Percentiles rank a stretch among this genome's conserved stretches.
These are phyloP conservation scores for Amanita rimosa DNA, from an alignment of 768 basidiomycete genomes.

Conservation along the genomic window DNA sequence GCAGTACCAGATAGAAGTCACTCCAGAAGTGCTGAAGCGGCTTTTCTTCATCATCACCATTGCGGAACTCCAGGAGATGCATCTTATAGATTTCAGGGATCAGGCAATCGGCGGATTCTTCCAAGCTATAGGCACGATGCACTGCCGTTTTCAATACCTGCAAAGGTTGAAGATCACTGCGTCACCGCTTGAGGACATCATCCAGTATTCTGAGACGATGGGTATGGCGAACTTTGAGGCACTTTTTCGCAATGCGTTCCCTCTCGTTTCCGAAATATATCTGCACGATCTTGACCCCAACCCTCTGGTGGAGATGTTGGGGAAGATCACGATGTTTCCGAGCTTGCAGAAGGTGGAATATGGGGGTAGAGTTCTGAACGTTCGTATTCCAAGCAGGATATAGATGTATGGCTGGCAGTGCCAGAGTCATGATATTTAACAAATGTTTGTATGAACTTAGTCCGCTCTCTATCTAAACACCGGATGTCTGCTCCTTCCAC, in stretches of 20 bases:
- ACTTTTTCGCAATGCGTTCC: conserved; percentile 1
- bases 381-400: not conserved
- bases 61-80: not conserved
- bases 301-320: not conserved
- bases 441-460: too few species aligned
- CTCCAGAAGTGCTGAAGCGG: not conserved
- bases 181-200: not conserved
- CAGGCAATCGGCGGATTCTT: conserved; percentile 3
- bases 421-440: not conserved
- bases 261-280: not conserved
- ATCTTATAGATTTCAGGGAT: conserved; percentile 1
- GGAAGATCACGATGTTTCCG: not conserved
- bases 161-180: not conserved
- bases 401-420: not conserved
- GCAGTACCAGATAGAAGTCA: not conserved
- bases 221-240: conserved; percentile 2
- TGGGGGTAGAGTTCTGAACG: not conserved
- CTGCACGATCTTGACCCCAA: not conserved
- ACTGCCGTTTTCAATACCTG: conserved; percentile 2
- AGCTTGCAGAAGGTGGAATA: conserved; percentile 1
- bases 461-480: not conserved
- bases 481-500: conserved; percentile 29
- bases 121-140: not conserved
- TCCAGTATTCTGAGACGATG: not conserved
- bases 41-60: conserved; percentile 3